Base-by-base conservation (phyloP, 1,284 basidiomycete genomes). In the Tilletia setariae region DNA sequence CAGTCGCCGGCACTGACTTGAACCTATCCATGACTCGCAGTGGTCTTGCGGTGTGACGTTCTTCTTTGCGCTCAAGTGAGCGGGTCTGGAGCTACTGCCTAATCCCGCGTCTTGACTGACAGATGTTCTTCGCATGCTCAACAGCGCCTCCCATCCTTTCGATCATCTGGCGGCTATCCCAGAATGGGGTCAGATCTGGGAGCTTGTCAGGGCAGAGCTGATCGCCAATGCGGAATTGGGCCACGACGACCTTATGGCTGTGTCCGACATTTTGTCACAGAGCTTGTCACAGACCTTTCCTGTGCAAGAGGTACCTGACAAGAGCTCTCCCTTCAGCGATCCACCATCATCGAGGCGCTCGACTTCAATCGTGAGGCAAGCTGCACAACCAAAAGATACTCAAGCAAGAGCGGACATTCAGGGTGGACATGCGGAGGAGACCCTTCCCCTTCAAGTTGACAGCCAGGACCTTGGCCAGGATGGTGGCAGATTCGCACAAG, bases 1-100 rank as follows among this genome's bases (percentile, higher is more conserved):
- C 13, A 21, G 2, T 53, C 1, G 13, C 11, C 13, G 28, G n/a
- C 3, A 15, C 51, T 53, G 51, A 53, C 51, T 19, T 25, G 21
- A 21, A 7, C 4, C 23, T 21, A 19, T 25, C 13, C 7, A 19
- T 1, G 23, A 28, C 23, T 7, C 21, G 32, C 56, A 61, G 56
- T 61, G 56, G 56, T 61, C 56, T 3, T 61, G 56, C 28, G 56
- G 56, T 30, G 56, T 61, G 30, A 61, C 56, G 15, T 30, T 61
- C 30, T 61, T 61, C 56, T 61, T 32, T 35, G 32, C 32, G 11
- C 56, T 61, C 28, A 61, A 30, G 56, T 61, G 28, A 23, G 53
- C 28, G 19, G 19, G 56, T 21, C 15, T 13, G 1, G 13, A 19
- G 28, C 28, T 35, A 19, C 19, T 4, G 13, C 19, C 1, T 9